A percentile compares a stretch with the other conserved stretches of the same genome.
Evolutionary conservation across 208 protist species (phyloP).

Genomic region (Crithidia fasciculata): DNA sequence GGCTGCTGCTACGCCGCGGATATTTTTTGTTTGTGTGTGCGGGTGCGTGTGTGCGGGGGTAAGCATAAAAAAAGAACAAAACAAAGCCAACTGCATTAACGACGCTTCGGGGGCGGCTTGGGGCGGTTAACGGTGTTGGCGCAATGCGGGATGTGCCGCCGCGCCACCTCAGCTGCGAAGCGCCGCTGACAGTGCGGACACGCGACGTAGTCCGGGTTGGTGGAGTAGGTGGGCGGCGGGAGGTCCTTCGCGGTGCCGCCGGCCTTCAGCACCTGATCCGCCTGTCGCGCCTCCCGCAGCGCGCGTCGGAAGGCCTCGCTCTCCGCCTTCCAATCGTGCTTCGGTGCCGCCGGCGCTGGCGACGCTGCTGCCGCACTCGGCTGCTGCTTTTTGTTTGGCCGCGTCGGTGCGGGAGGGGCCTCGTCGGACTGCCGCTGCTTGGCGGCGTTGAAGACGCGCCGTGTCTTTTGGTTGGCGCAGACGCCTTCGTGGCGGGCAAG

Average conservation of each 20-base stretch:
- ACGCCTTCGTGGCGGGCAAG: slow-evolving; percentile 72
- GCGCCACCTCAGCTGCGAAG: slow-evolving; percentile 83
- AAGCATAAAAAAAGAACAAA: slow-evolving; percentile 9
- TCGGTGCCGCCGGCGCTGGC: slow-evolving; percentile 25
- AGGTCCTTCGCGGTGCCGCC: slow-evolving; percentile 77
- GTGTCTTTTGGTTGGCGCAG: slow-evolving; percentile 63
- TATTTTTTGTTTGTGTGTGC: too few relatives aligned
- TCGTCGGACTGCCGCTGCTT: slow-evolving; percentile 58
- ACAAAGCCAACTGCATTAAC: slow-evolving; percentile 23
- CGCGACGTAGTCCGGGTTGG: slow-evolving; percentile 82
- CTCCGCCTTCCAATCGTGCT: slow-evolving; percentile 86
- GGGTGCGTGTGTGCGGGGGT: too few relatives aligned
- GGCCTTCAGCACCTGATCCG: slow-evolving; percentile 74
- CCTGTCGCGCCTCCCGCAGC: slow-evolving; percentile 79
- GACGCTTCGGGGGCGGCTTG: slow-evolving; percentile 81
- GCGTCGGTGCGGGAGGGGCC: background rate
- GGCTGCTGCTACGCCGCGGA: background rate
- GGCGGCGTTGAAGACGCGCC: slow-evolving; percentile 79
- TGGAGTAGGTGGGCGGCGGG: slow-evolving; percentile 87
- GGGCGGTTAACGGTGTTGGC: slow-evolving; percentile 81
- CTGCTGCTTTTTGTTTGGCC: slow-evolving; percentile 3
- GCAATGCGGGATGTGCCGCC: slow-evolving; percentile 88
- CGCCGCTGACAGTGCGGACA: slow-evolving; percentile 89
- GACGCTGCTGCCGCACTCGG: background rate
- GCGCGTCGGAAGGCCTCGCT: slow-evolving; percentile 81